Conservation (phyloP, 1,284 basidiomycete species). For the Pseudozyma thailandica region DNA sequence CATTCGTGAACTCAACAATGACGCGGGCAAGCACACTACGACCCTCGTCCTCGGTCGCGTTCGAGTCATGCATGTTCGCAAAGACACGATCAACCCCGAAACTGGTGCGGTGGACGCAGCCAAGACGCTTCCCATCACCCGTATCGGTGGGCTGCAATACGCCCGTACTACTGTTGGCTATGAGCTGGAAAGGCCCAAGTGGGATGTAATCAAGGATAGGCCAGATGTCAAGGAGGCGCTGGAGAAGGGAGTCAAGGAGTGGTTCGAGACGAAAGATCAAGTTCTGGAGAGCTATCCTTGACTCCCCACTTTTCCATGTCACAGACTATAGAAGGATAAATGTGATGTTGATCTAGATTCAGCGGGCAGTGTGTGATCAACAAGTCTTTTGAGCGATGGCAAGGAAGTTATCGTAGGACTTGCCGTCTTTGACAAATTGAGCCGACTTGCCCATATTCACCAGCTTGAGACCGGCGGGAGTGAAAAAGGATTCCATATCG, state of each 20-base stretch:
- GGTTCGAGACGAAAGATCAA: slow-evolving; percentile 41
- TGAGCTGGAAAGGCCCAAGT: slow-evolving; percentile 53
- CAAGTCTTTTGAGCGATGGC: slow-evolving; percentile 34
- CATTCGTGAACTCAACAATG: slow-evolving; percentile 44
- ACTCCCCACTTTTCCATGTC: not conserved
- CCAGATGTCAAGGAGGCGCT: slow-evolving; percentile 43
- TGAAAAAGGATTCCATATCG: slow-evolving; percentile 40
- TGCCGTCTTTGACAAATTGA: slow-evolving; percentile 33
- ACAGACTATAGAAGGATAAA: not conserved
- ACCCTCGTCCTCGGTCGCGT: slow-evolving; percentile 55
- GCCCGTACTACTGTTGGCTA: slow-evolving; percentile 39
- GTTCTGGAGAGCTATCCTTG: slow-evolving; percentile 39
- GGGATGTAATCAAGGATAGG: slow-evolving; percentile 35
- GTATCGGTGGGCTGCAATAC: slow-evolving; percentile 55
- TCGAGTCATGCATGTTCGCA: slow-evolving; percentile 50
- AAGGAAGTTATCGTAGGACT: slow-evolving; percentile 37
- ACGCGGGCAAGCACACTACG: slow-evolving; percentile 52
- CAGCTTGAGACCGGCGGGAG: slow-evolving; percentile 30
- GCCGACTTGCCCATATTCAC: slow-evolving; percentile 40
- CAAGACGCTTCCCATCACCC: slow-evolving; percentile 49
- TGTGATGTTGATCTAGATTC: not conserved
- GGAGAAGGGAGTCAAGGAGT: slow-evolving; percentile 23
- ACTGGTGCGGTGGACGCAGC: slow-evolving; percentile 47
- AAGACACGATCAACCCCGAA: slow-evolving; percentile 51
- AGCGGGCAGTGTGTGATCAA: no score